These are phyloP conservation scores for Aspergillus sergii DNA, from an alignment of 2,329 filamentous ascomycete species.

Conservation along the genomic window DNA sequence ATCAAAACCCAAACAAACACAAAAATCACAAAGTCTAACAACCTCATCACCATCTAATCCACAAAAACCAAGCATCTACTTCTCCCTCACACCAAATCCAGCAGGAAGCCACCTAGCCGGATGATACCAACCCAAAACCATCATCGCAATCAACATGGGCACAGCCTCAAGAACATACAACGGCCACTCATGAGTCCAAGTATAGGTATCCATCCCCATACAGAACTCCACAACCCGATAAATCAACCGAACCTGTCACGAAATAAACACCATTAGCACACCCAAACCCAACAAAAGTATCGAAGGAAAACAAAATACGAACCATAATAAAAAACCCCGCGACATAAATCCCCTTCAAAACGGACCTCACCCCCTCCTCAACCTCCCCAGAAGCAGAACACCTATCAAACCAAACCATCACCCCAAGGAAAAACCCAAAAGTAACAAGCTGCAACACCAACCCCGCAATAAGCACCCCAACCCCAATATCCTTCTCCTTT, in stretches of 20 bases:
- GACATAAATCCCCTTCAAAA: constrained; percentile 48
- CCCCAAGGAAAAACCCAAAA: constrained; percentile 45
- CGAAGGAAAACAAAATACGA: background rate
- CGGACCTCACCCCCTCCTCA: constrained; percentile 41
- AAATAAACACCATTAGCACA: background rate
- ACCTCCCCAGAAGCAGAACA: constrained; percentile 11
- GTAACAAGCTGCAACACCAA: constrained; percentile 46
- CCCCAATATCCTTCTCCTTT: constrained; percentile 46
- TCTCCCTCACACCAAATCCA: constrained; percentile 6
- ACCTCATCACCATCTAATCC: background rate
- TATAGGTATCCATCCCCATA: constrained; percentile 54
- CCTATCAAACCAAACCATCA: constrained; percentile 46
- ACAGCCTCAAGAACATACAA: constrained; percentile 57
- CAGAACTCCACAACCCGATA: constrained; percentile 59
- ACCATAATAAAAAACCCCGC: constrained; percentile 52
- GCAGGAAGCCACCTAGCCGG: constrained; percentile 45
- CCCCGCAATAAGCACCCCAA: constrained; percentile 48
- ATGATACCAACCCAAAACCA: constrained; percentile 54
- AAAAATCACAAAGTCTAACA: background rate
- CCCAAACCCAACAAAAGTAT: background rate
- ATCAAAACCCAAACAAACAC: background rate
- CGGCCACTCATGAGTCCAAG: constrained; percentile 56
- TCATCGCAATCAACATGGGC: constrained; percentile 49
- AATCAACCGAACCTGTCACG: constrained; percentile 51
- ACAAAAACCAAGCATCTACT: constrained; percentile 3